These are phyloP conservation scores for Calonectria crousiana DNA, from an alignment of 2,329 filamentous ascomycete species.

Conservation along the genomic window DNA sequence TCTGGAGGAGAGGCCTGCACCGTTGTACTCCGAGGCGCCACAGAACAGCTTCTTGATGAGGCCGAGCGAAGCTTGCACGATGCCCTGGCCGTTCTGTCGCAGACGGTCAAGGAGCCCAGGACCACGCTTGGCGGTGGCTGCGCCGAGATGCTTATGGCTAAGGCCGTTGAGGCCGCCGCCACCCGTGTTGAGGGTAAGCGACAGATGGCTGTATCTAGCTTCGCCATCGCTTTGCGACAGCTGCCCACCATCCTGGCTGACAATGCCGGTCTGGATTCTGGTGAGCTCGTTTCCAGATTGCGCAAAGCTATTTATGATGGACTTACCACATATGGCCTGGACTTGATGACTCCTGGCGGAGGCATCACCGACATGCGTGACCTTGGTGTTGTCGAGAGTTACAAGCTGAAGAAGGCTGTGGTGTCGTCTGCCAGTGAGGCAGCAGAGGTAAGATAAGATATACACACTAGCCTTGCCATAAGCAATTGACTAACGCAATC, in stretches of 20 bases:
- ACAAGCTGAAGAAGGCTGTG: constrained; percentile 98
- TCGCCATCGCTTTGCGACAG: constrained; percentile 89
- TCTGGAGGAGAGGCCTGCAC: constrained; percentile 95
- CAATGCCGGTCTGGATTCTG: constrained; percentile 96
- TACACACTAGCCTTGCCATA: background rate
- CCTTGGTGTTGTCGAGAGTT: constrained; percentile 94
- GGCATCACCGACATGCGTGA: constrained; percentile 97
- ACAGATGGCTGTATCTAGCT: constrained; percentile 91
- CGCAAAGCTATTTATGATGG: constrained; percentile 96
- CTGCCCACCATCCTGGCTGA: constrained; percentile 96
- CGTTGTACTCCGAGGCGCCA: constrained; percentile 94
- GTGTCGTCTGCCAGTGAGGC: constrained; percentile 97
- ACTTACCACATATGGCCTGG: constrained; percentile 90
- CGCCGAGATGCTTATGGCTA: constrained; percentile 99
- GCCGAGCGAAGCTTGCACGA: constrained; percentile 97
- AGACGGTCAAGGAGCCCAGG: constrained; percentile 94
- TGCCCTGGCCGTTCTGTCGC: constrained; percentile 93
- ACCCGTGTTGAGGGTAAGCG: constrained; percentile 98
- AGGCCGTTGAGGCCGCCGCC: constrained; percentile 93
- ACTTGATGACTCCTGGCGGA: constrained; percentile 89
- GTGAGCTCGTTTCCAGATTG: constrained; percentile 90
- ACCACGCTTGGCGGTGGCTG: constrained; percentile 96
- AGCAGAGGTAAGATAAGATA: constrained; percentile 82
- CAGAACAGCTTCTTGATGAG: constrained; percentile 96
- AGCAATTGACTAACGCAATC: constrained; percentile 35